These are phyloP conservation scores for Eucalyptus shirleyi DNA, from an alignment of 345 rosid genomes.

Conservation along the genomic window DNA sequence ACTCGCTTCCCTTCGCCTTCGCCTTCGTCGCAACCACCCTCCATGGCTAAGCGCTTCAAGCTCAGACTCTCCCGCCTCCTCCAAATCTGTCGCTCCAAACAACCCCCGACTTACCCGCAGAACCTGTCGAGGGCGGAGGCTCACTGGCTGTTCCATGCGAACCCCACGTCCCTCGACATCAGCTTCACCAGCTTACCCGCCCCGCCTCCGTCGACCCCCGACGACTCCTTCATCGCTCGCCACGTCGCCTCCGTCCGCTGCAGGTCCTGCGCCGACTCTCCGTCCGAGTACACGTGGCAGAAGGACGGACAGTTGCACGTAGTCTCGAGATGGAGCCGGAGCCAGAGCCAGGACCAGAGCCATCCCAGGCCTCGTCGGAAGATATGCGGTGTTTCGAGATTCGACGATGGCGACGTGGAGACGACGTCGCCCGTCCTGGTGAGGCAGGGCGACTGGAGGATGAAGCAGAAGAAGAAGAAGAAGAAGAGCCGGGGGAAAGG, in stretches of 20 bases:
- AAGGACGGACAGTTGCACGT: not conserved
- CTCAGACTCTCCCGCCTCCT: conserved; percentile 22
- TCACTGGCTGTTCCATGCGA: conserved; percentile 2
- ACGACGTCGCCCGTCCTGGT: not conserved
- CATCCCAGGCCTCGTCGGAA: not conserved
- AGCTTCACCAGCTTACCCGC: conserved; percentile 6
- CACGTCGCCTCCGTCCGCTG: not conserved
- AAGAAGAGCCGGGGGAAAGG: not conserved
- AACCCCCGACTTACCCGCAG: not conserved
- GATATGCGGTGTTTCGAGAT: not conserved
- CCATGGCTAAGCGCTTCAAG: conserved; percentile 28
- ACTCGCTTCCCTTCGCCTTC: not conserved
- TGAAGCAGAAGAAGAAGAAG: not conserved
- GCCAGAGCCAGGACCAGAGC: not conserved
- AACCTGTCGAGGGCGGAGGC: not conserved
- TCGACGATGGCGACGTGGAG: not conserved
- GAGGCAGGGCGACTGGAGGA: not conserved
- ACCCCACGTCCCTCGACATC: conserved; percentile 3
- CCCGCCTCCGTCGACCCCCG: conserved; percentile 32
- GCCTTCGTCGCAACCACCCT: too few species aligned
- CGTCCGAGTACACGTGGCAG: not conserved
- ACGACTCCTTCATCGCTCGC: not conserved
- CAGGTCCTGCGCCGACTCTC: not conserved
- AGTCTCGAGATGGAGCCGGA: not conserved
- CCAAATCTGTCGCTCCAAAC: conserved; percentile 27